Base-by-base conservation (phyloP, 2,329 filamentous ascomycete species). In the Aspergillus puulaauensis region DNA sequence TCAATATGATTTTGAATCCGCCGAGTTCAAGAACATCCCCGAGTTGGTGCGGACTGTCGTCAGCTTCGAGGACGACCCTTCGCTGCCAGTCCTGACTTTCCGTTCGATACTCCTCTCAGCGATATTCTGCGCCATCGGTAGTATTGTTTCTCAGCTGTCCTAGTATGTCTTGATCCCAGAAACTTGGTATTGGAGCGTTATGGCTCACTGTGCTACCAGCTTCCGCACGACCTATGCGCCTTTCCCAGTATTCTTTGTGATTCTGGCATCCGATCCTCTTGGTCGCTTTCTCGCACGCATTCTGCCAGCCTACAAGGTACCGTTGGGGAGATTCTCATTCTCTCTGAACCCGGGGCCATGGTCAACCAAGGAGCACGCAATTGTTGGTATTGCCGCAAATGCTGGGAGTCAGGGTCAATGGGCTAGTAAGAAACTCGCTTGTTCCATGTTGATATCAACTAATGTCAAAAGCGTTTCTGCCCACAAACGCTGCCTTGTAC, bases 211-310 rank as follows among this genome's bases (percentile, higher is more conserved):
- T 19, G 8, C 39, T 17, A 3, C 11, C 23, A 52, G 49, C 49
- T 86, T 79, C 64, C 78, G 84, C 45, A 86, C 84, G 1, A 86
- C 84, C 0, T 79, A 78, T 44, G 81, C 82, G 1, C 80, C 81
- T 0, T 87, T 86, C 65, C 84, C 83, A 0, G 79, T 86, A 48
- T 86, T 86, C 67, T 86, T 87, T 60, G 83, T 86, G 33, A 82
- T 84, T 63, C 83, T 85, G 50, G 82, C 82, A 0, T 82, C 78
- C 47, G 83, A 83, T 63, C 84, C 84, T 56, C 75, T 64, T 11
- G 83, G 82, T 1, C 73, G 78, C 33, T 82, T 82, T 70, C 75
- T 85, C 2, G 82, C 82, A 1, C 77, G 77, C 51, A 67, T 79
- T 1, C 70, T 85, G 1, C 83, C 83, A 1, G 70, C 74, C 2